Conservation (phyloP, 495 filamentous ascomycete species). For the Neurospora africana region DNA sequence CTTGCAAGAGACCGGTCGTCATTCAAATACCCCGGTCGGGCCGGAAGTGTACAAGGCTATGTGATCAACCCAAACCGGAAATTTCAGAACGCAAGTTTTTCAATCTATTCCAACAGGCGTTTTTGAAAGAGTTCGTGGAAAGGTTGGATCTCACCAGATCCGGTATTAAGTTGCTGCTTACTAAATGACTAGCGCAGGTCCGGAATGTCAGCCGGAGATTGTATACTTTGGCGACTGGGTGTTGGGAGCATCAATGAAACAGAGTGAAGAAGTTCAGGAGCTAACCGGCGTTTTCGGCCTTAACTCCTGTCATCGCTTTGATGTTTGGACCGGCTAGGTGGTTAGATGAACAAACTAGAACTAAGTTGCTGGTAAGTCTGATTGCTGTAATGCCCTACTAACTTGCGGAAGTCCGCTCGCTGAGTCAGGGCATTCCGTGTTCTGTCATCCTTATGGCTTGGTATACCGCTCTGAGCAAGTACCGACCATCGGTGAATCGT, state of each 20-base stretch:
- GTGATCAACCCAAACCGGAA: background rate
- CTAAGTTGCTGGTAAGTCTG: background rate
- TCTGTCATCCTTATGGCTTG: background rate
- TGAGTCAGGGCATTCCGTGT: background rate
- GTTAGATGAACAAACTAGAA: background rate
- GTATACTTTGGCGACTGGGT: background rate
- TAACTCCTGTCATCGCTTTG: background rate
- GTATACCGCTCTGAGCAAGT: background rate
- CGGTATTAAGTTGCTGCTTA: background rate
- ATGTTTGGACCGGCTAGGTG: background rate
- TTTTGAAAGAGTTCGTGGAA: background rate
- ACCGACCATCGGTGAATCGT: background rate
- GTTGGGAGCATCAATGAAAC: background rate
- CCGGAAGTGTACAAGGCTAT: background rate
- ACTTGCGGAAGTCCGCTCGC: background rate
- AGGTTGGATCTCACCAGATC: background rate
- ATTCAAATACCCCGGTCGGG: background rate
- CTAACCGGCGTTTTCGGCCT: background rate
- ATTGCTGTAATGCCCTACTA: background rate
- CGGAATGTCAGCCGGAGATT: background rate
- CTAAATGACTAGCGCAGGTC: background rate
- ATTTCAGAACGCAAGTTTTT: background rate
- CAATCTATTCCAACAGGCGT: background rate
- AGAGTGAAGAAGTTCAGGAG: background rate
- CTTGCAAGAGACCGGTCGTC: background rate